Conservation (phyloP, 2,329 filamentous ascomycete species). For the Monilinia aucupariae region DNA sequence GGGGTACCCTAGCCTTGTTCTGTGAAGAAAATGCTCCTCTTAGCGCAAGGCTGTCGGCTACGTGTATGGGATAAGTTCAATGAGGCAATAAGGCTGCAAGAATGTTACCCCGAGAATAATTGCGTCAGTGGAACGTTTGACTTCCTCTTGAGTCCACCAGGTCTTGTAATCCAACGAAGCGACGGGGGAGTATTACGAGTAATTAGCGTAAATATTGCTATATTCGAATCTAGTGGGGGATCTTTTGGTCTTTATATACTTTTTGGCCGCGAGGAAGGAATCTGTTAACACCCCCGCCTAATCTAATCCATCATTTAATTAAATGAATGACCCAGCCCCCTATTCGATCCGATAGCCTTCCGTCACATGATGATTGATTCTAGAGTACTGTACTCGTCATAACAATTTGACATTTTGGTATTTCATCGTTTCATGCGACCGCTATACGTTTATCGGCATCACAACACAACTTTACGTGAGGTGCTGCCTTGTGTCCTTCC, state of each 20-base stretch:
- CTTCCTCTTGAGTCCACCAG: constrained; percentile 18
- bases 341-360: constrained; percentile 16
- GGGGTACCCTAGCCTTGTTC: neutral
- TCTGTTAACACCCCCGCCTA: constrained; percentile 25
- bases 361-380: constrained; percentile 29
- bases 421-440: constrained; percentile 25
- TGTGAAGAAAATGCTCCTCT: neutral
- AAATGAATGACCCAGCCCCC: constrained; percentile 29
- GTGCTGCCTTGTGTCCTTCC: constrained; percentile 17
- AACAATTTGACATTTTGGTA: constrained; percentile 3
- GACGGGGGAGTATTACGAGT: too few relatives aligned
- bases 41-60: neutral
- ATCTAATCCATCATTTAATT: constrained; percentile 24
- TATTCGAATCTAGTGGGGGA: neutral
- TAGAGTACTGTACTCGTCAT: too few relatives aligned
- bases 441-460: constrained; percentile 20
- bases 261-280: constrained; percentile 20
- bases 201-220: neutral
- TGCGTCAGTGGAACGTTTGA: constrained; percentile 23
- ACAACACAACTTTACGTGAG: constrained; percentile 9
- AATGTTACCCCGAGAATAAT: constrained; percentile 14
- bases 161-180: constrained; percentile 17
- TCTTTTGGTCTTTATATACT: constrained; percentile 27
- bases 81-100: neutral
- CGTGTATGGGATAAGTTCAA: neutral